Conservation (phyloP, 2,329 filamentous ascomycete genomes). For the Colletotrichum navitas region DNA sequence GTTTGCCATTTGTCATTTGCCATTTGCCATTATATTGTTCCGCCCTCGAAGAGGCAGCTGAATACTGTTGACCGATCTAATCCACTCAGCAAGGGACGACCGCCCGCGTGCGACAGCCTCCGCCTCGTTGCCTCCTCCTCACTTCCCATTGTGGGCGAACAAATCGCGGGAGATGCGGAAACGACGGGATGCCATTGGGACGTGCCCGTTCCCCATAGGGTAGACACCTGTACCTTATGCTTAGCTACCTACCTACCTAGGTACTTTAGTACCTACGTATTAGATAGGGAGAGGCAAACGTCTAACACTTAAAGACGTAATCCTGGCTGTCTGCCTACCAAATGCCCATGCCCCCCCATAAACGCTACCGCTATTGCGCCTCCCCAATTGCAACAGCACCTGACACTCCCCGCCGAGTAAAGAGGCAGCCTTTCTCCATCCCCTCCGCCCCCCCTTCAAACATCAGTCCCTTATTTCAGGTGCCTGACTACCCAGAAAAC, state of each 20-base stretch:
- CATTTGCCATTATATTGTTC: neutral
- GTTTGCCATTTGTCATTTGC: neutral
- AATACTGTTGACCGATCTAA: neutral
- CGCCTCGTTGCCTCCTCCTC: slow-evolving; percentile 10
- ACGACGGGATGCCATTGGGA: slow-evolving; percentile 15
- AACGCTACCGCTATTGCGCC: slow-evolving; percentile 28
- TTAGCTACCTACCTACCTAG: neutral
- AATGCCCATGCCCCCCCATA: slow-evolving; percentile 21
- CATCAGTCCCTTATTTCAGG: slow-evolving; percentile 5
- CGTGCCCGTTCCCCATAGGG: slow-evolving; percentile 4
- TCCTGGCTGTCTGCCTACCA: slow-evolving; percentile 26
- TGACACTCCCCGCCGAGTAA: slow-evolving; percentile 20
- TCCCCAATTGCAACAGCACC: slow-evolving; percentile 26
- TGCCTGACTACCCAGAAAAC: neutral
- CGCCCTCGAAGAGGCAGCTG: slow-evolving; percentile 16
- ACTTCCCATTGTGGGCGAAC: neutral
- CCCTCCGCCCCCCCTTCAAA: slow-evolving; percentile 11
- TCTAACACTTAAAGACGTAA: slow-evolving; percentile 31
- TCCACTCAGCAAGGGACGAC: neutral
- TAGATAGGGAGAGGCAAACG: neutral
- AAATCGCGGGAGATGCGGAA: slow-evolving; percentile 11
- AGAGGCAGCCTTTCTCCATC: slow-evolving; percentile 10
- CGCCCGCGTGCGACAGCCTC: neutral
- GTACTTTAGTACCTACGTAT: neutral
- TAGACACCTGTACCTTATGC: neutral